Evolutionary conservation across 2,329 filamentous ascomycete genomes (phyloP), one percentile per base, ranked within the genome.

Genomic region (Pseudocercospora pini-densiflorae): DNA sequence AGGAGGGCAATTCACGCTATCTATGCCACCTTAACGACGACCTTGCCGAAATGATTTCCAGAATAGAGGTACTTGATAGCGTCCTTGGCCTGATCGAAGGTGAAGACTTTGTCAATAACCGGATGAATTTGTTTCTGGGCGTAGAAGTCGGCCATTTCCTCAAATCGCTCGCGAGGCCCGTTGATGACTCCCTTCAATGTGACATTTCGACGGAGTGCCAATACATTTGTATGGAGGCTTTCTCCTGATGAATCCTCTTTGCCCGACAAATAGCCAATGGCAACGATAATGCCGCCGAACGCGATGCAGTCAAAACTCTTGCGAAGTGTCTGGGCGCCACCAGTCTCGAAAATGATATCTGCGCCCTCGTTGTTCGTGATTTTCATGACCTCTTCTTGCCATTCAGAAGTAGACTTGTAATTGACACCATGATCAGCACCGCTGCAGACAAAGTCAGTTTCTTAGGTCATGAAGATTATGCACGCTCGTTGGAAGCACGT

Each of bases 351-450:
- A 61, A 85, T 82, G 60, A 85, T 81, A 70, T 86, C 83, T 3
- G 78, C 81, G 59, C 81, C 81, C 4, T 76, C 69, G 59, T 75
- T 73, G 3, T 91, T 65, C 0, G 83, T 84, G 9, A 84, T 75
- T 9, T 79, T 79, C 66, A 85, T 82, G 16, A 88, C 88, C 29
- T 83, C 82, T 2, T 81, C 77, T n/a, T 88, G 86, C 89, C 89
- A 91, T 58, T 86, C 82, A 0, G 84, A 77, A 8, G 81, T 82
- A 0, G 76, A 81, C 64, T 83, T 85, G 76, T 91, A 91, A 77
- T 91, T 90, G 75, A 91, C 82, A 1, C 85, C 79, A 53, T 86
- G 80, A 62, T 84, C 81, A 0, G 87, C 89, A 2, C 89, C 88
- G 6, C 51, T 54, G 24, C 9, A n/a, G 45, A 24, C 8, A 8